Evolutionary conservation across 805 yeast species (phyloP), one percentile per base, ranked within the genome.

Genomic region (Martiniozyma abietophila): DNA sequence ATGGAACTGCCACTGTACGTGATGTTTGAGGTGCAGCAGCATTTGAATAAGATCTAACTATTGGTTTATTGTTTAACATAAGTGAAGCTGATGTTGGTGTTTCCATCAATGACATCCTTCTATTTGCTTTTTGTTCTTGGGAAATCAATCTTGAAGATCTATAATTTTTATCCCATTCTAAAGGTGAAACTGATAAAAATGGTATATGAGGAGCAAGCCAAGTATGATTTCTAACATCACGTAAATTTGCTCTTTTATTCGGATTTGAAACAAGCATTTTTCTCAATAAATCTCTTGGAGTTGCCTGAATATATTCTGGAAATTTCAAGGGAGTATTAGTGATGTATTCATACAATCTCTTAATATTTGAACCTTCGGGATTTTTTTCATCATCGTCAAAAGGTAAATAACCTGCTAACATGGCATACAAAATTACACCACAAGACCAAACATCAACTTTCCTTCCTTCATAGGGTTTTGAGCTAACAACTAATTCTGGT

Each of bases 391-490:
- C 98, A 58, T 92, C 98, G 53, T 92, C 98, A 65, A 85, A 92
- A 1, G 98, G 98, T 41, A 92, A 67, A 57, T 92, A 92, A 2
- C 98, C 98, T 1, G 97, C 89, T 31, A 92, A 65, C 95, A 92
- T 92, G 8, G 97, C 96, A 53, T 86, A 92, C 27, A 92, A 61
- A 35, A 92, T 92, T 19, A 92, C 88, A 40, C 98, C 98, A 49
- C 95, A 76, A 0, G 96, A 84, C 98, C 98, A 92, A 27, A 88
- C 80, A 59, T 92, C 98, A 21, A 85, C 96, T 58, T 85, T 86
- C 42, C 85, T 72, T 16, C 95, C 96, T 46, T 82, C 85, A 54
- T 92, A 92, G 11, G 94, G 86, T 35, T 76, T 71, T 43, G 77
- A 83, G 9, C 89, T 80, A 20, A 86, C 79, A 3, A 92, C 98